Percentiles rank a stretch among this genome's conserved stretches.
These are phyloP conservation scores for Irpex sp. DNA, from an alignment of 1,284 basidiomycete species.

Conservation along the genomic window DNA sequence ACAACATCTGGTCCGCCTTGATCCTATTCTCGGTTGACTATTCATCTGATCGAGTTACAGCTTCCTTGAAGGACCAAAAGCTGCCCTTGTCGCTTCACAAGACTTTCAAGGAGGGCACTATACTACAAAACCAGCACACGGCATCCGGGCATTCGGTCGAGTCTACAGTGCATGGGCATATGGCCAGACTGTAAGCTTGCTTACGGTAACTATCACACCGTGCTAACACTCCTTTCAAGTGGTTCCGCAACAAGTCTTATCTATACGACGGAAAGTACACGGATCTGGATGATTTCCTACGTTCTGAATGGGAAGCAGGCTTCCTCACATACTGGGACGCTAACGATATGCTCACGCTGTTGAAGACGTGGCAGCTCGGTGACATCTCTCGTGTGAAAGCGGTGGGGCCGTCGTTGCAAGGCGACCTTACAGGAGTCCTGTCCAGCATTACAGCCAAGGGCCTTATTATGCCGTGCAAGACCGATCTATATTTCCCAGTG, in stretches of 20 bases:
- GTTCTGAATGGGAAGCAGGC: slow-evolving; percentile 48
- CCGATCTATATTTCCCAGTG: slow-evolving; percentile 49
- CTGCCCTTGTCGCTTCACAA: slow-evolving; percentile 50
- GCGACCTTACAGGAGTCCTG: slow-evolving; percentile 21
- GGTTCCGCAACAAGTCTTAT: slow-evolving; percentile 52
- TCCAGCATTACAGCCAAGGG: slow-evolving; percentile 37
- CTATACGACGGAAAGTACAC: slow-evolving; percentile 41
- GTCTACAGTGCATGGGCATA: slow-evolving; percentile 62
- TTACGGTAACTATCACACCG: neutral
- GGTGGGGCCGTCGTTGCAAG: slow-evolving; percentile 17
- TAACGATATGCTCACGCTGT: slow-evolving; percentile 49
- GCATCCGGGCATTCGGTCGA: slow-evolving; percentile 52
- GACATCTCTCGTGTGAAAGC: slow-evolving; percentile 33
- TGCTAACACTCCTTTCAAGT: slow-evolving; percentile 29
- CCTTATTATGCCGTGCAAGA: slow-evolving; percentile 56
- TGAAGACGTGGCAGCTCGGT: slow-evolving; percentile 56
- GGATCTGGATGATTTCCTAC: slow-evolving; percentile 47
- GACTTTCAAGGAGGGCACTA: slow-evolving; percentile 58
- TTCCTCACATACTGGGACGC: slow-evolving; percentile 50
- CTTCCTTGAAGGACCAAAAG: slow-evolving; percentile 59
- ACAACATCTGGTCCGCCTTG: slow-evolving; percentile 50
- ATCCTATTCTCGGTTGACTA: neutral
- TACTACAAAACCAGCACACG: slow-evolving; percentile 41
- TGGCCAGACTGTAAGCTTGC: slow-evolving; percentile 42
- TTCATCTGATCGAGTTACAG: slow-evolving; percentile 23